Conservation (phyloP, 768 basidiomycete species). For the Psilocybe cubensis region DNA sequence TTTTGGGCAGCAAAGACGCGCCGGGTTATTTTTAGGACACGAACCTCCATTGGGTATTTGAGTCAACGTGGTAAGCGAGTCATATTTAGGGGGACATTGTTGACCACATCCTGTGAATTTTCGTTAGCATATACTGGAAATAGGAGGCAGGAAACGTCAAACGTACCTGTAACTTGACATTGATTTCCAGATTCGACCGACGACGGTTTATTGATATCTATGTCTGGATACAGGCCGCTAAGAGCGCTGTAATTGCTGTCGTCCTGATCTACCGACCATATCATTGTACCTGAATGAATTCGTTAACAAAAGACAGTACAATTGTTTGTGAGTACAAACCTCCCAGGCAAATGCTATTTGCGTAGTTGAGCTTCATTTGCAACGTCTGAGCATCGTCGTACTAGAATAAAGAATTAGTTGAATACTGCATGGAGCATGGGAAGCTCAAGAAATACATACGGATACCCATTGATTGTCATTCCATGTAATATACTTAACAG, state of each 20-base stretch:
- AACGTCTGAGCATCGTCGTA: slow-evolving; percentile 5
- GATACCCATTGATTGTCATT: slow-evolving; percentile 12
- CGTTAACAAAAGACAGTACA: not conserved
- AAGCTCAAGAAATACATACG: not conserved
- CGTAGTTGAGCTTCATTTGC: slow-evolving; percentile 10
- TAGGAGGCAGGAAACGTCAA: not conserved
- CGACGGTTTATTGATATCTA: not conserved
- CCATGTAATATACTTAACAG: slow-evolving; percentile 11
- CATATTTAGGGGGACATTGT: slow-evolving; percentile 21
- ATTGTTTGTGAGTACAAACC: not conserved
- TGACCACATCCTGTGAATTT: slow-evolving; percentile 10
- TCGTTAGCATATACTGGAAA: too few relatives aligned
- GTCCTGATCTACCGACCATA: slow-evolving; percentile 12
- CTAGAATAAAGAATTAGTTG: not conserved
- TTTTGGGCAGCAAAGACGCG: slow-evolving; percentile 22
- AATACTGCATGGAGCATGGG: not conserved
- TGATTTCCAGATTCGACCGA: not conserved
- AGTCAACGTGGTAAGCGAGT: slow-evolving; percentile 21
- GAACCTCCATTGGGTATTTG: slow-evolving; percentile 13
- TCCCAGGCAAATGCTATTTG: slow-evolving; percentile 13
- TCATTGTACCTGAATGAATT: slow-evolving; percentile 2
- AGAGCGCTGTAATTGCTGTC: not conserved
- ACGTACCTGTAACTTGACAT: not conserved
- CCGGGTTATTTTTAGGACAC: slow-evolving; percentile 17
- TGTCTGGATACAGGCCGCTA: not conserved